A percentile compares a stretch with the other conserved stretches of the same genome.
Conservation (phyloP, 2,329 filamentous ascomycete species). For the Alternaria angustiovoidea region DNA sequence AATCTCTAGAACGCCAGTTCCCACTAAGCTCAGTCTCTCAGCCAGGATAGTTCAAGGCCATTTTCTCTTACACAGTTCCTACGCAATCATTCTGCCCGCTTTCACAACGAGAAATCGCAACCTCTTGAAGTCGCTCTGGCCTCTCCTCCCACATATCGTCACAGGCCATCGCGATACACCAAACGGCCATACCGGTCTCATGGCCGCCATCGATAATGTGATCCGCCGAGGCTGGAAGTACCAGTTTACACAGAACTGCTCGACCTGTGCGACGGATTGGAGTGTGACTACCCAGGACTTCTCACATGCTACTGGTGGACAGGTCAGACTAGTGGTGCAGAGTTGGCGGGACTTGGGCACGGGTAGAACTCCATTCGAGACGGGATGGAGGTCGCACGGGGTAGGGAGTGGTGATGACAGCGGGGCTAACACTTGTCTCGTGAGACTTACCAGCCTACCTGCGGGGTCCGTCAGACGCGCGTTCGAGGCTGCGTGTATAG, state of each 20-base stretch:
- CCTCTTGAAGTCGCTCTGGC: conserved; percentile 27
- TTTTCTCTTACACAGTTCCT: conserved; percentile 33
- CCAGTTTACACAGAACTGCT: conserved; percentile 29
- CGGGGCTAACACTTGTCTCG: conserved; percentile 7
- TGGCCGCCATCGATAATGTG: conserved; percentile 31
- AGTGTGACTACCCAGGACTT: conserved; percentile 16
- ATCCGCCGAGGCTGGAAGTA: conserved; percentile 26
- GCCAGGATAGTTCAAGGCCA: conserved; percentile 25
- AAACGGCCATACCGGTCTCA: conserved; percentile 34
- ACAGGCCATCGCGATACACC: conserved; percentile 35
- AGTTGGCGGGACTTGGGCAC: conserved; percentile 39
- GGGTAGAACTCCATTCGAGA: conserved; percentile 36
- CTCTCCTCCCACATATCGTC: conserved; percentile 36
- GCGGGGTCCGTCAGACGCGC: conserved; percentile 27
- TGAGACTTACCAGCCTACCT: conserved; percentile 13
- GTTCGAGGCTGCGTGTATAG: conserved; percentile 25
- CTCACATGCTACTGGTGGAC: conserved; percentile 17
- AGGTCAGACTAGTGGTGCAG: conserved; percentile 26
- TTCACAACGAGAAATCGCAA: conserved; percentile 13
- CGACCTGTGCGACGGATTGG: conserved; percentile 39
- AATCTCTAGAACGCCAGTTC: conserved; percentile 25
- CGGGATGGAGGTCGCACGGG: conserved; percentile 40
- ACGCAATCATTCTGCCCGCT: conserved; percentile 25
- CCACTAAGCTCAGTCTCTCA: conserved; percentile 17
- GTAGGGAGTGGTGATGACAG: conserved; percentile 10